phyloP scores from a whole-genome alignment of 2,329 filamentous ascomycete genomes.

The Onygenales sp. region DNA sequence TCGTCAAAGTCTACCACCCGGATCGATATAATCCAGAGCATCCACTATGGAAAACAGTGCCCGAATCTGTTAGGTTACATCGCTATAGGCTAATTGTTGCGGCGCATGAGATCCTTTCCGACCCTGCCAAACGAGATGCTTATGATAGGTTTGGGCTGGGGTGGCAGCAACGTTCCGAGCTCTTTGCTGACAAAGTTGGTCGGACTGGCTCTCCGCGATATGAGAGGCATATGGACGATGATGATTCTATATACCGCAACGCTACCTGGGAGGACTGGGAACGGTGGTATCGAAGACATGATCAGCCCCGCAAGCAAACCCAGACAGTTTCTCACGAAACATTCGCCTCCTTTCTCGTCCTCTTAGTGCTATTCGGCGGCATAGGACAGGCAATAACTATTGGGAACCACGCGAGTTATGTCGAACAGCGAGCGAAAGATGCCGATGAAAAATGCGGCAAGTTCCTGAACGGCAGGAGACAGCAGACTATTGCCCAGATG shows the following conservation, averaged over 20 bases:
- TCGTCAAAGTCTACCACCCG: constrained; percentile 94
- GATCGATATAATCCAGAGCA: constrained; percentile 50
- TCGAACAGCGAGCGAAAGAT: constrained; percentile 58
- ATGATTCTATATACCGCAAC: constrained; percentile 53
- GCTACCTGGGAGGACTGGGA: constrained; percentile 99
- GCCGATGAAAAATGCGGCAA: constrained; percentile 56
- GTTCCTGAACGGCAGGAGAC: constrained; percentile 44
- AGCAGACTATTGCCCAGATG: constrained; percentile 41
- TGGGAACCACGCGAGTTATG: constrained; percentile 49
- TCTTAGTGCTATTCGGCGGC: constrained; percentile 59
- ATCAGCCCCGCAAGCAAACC: background rate
- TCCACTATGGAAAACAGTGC: constrained; percentile 36
- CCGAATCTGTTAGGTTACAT: constrained; percentile 61
- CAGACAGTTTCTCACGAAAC: constrained; percentile 60
- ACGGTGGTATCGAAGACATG: constrained; percentile 56
- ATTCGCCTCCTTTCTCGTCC: constrained; percentile 64
- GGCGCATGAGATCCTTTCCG: constrained; percentile 79
- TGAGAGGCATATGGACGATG: constrained; percentile 27
- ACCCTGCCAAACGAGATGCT: constrained; percentile 64
- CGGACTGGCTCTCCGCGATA: constrained; percentile 16
- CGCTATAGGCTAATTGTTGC: constrained; percentile 82
- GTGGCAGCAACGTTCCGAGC: constrained; percentile 49
- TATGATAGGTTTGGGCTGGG: constrained; percentile 78
- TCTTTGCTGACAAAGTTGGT: constrained; percentile 17
- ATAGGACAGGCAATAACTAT: constrained; percentile 64